Percentiles rank a stretch among this genome's conserved stretches.
These are phyloP conservation scores for Endoconidiophora laricicola DNA, from an alignment of 2,329 filamentous ascomycete genomes.

Conservation along the genomic window DNA sequence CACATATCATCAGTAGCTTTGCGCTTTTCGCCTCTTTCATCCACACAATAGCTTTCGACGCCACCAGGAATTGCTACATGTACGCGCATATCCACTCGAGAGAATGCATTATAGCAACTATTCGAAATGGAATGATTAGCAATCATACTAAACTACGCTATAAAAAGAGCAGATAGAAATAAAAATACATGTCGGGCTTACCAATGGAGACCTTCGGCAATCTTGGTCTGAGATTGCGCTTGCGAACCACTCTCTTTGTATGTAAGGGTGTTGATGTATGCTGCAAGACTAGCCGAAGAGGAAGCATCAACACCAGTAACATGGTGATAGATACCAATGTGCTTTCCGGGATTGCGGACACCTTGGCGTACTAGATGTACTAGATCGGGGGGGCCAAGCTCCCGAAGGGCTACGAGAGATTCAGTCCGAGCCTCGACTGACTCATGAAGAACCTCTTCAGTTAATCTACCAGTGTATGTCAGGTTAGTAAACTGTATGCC, in stretches of 20 bases:
- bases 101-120: constrained; percentile 97
- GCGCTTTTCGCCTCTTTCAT: constrained; percentile 88
- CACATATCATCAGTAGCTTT: constrained; percentile 87
- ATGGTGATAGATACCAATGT: constrained; percentile 91
- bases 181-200: constrained; percentile 24
- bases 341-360: constrained; percentile 38
- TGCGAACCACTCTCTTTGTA: constrained; percentile 60
- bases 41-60: constrained; percentile 92
- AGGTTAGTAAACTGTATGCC: not conserved
- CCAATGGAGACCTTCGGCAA: constrained; percentile 90
- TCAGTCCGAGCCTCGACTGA: constrained; percentile 88
- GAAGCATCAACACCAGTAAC: constrained; percentile 94
- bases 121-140: not conserved
- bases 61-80: constrained; percentile 94
- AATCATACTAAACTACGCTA: not conserved
- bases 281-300: constrained; percentile 87
- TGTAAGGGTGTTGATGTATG: constrained; percentile 95
- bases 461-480: constrained; percentile 46
- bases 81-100: constrained; percentile 92
- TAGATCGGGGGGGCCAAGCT: constrained; percentile 88
- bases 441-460: constrained; percentile 82
- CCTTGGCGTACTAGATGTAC: constrained; percentile 79
- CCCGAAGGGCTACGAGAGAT: constrained; percentile 65
- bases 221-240: constrained; percentile 50
- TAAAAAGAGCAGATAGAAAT: not conserved